A percentile compares a stretch with the other conserved stretches of the same genome.
Conservation (phyloP, 2,329 filamentous ascomycete genomes). For the Drechslerella dactyloides region DNA sequence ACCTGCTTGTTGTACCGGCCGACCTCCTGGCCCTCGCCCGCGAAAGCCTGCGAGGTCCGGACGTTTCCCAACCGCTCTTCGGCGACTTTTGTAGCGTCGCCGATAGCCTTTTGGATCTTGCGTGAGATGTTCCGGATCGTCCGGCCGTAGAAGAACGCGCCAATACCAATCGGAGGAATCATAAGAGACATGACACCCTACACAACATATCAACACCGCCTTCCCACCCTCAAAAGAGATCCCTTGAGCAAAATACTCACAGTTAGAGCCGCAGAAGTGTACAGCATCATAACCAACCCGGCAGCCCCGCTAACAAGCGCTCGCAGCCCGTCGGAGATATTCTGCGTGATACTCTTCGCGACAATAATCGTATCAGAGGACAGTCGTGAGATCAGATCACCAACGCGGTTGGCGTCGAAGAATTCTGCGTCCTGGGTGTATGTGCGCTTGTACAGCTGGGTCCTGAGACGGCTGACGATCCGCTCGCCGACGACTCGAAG, state of each 20-base stretch:
- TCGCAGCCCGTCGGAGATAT: constrained; percentile 92
- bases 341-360: constrained; percentile 97
- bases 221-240: background rate
- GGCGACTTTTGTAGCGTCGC: constrained; percentile 92
- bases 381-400: constrained; percentile 92
- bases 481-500: constrained; percentile 92
- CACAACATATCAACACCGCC: background rate
- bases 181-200: constrained; percentile 69
- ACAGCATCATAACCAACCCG: constrained; percentile 93
- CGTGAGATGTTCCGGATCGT: constrained; percentile 87
- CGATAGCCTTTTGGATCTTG: constrained; percentile 90
- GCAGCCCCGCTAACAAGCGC: constrained; percentile 87
- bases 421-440: constrained; percentile 98
- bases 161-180: constrained; percentile 87
- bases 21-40: constrained; percentile 88
- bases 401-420: constrained; percentile 96
- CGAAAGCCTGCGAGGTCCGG: constrained; percentile 94
- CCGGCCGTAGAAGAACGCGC: constrained; percentile 89
- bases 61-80: constrained; percentile 98
- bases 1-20: constrained; percentile 90
- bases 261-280: constrained; percentile 71
- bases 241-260: constrained; percentile 4
- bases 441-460: constrained; percentile 86
- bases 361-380: constrained; percentile 97
- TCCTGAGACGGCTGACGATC: constrained; percentile 86